These are phyloP conservation scores for Mycena floridula DNA, from an alignment of 768 basidiomycete species.

Conservation along the genomic window DNA sequence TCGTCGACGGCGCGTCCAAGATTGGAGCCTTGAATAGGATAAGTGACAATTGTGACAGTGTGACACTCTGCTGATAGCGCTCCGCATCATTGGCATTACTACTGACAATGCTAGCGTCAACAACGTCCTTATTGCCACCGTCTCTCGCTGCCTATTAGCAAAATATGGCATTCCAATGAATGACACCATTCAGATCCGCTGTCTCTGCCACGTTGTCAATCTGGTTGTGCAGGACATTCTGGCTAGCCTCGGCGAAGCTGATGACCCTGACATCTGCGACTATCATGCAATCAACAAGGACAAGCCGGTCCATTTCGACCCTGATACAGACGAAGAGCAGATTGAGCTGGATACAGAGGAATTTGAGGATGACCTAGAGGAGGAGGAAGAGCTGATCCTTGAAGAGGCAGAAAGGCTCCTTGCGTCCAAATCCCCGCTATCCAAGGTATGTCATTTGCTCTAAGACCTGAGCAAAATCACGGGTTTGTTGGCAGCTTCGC, in stretches of 20 bases:
- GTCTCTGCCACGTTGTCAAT: conserved; percentile 28
- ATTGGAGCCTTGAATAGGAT: conserved; percentile 27
- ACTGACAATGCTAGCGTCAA: conserved; percentile 29
- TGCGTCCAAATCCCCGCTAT: conserved; percentile 10
- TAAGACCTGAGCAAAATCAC: not conserved
- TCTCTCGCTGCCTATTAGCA: conserved; percentile 12
- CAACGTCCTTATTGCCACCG: conserved; percentile 22
- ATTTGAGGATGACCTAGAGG: conserved; percentile 4
- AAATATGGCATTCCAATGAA: conserved; percentile 19
- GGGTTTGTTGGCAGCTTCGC: conserved; percentile 16
- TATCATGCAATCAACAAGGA: conserved; percentile 21
- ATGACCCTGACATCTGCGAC: conserved; percentile 19
- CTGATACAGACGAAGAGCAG: conserved; percentile 15
- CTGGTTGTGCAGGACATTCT: conserved; percentile 29
- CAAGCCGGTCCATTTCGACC: conserved; percentile 21
- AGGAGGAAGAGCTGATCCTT: conserved; percentile 11
- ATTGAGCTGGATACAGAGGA: conserved; percentile 11
- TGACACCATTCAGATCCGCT: conserved; percentile 27
- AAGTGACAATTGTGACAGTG: conserved; percentile 11
- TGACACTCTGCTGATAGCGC: conserved; percentile 2
- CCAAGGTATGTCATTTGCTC: conserved; percentile 4
- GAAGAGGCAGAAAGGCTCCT: conserved; percentile 12
- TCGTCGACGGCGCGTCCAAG: conserved; percentile 16
- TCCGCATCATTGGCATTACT: conserved; percentile 16
- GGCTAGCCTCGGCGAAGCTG: conserved; percentile 14